Conservation (phyloP, 345 rosid species). For the Conringia planisiliqua region DNA sequence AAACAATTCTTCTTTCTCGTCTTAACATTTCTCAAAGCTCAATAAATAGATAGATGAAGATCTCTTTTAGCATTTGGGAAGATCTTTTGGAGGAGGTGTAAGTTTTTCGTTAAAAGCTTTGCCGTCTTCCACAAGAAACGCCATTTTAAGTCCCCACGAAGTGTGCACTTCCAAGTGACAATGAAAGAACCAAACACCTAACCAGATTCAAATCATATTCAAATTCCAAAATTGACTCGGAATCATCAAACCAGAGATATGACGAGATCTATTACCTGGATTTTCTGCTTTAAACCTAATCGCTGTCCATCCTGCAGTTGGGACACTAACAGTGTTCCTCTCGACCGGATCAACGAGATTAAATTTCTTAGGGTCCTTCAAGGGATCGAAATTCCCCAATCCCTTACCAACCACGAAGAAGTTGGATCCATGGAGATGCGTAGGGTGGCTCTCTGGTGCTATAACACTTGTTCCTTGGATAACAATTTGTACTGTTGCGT, state of each 20-base stretch:
- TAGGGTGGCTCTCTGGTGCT: slow-evolving; percentile 74
- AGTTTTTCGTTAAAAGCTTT: slow-evolving; percentile 54
- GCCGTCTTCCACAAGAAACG: slow-evolving; percentile 73
- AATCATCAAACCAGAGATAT: neutral
- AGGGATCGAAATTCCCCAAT: slow-evolving; percentile 58
- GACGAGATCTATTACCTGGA: slow-evolving; percentile 48
- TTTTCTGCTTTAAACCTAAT: slow-evolving; percentile 77
- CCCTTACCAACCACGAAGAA: slow-evolving; percentile 67
- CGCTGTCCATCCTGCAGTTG: slow-evolving; percentile 77
- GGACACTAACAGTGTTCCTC: slow-evolving; percentile 70
- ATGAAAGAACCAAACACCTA: slow-evolving; percentile 82
- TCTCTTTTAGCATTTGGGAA: slow-evolving; percentile 56
- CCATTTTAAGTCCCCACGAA: slow-evolving; percentile 85
- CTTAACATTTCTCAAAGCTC: neutral
- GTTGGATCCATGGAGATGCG: slow-evolving; percentile 70
- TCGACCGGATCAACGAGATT: slow-evolving; percentile 80
- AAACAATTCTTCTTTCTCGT: neutral
- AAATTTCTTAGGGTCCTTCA: slow-evolving; percentile 52
- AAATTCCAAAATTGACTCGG: neutral
- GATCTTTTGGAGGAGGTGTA: slow-evolving; percentile 70
- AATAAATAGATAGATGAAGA: neutral
- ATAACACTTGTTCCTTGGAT: slow-evolving; percentile 66
- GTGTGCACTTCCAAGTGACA: slow-evolving; percentile 87
- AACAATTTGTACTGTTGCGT: slow-evolving; percentile 63
- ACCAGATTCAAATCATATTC: neutral